Base-by-base conservation (phyloP, 2,329 filamentous ascomycete species). In the Ophiosphaerella korrae region DNA sequence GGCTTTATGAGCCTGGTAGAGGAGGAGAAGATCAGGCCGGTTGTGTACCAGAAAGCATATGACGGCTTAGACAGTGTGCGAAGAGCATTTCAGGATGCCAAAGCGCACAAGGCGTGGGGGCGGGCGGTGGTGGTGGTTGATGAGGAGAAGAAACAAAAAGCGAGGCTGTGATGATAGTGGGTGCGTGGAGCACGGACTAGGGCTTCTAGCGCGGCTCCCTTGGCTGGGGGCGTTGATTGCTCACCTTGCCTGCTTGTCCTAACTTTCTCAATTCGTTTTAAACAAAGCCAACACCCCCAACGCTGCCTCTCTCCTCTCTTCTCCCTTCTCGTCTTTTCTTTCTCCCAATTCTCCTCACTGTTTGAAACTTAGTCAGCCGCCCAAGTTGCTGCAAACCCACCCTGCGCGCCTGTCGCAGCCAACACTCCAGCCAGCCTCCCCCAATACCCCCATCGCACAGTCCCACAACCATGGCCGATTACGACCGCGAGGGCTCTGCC, bases 101-200 rank as follows among this genome's bases (percentile, higher is more conserved):
- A 74, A 3, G 64, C 71, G 7, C 74, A 80, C 33, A 82, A 77
- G 58, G 74, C 82, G 8, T 83, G 78, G 73, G 83, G 83, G 2
- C 84, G 85, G 59, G 80, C 82, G 5, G 75, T 85, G 0, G 68
- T 86, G n/a, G 74, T 70, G 36, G 68, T 81, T 14, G 63, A 64
- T 14, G 63, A 63, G 29, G 49, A 41, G 8, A 42, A 55, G 13
- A 14, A 31, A 2, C 21, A 26, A 18, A 54, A 39, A 32, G 37
- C 57, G 1, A 62, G 47, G 41, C 24, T 64, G 18, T 65, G 34
- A 35, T 14, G 3, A 2, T 12, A 16, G n/a, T 11, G 23, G 7
- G 26, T 29, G 26, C 11, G 6, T 29, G 26, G 6, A 12, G 50
- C 55, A 47, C 57, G 56, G 59, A 34, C 52, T 42, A 33, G 43